Evolutionary conservation across 768 basidiomycete genomes (phyloP), one percentile per base, ranked within the genome.

Genomic region (Calvatia gigantea): DNA sequence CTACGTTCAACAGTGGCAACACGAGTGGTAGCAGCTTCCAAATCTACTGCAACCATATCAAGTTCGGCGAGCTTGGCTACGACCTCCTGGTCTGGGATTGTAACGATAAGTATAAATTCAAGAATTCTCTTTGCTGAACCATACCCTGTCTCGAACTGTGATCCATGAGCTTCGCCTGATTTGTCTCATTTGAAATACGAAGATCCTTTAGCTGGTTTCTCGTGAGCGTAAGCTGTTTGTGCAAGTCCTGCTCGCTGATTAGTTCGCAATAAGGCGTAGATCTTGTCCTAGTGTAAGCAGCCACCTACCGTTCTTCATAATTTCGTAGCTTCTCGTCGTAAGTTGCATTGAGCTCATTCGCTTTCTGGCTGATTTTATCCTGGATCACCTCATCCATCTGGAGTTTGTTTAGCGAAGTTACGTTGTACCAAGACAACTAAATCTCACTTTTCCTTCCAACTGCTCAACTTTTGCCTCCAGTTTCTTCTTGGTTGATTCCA

Each of bases 241-340:
- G 89, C 39, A 98, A 74, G 63, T 96, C 95, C 67, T 92, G 89
- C 71, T 99, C 97, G 43, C 95, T 95, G 62, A 32, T 51, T 14
- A 42, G 19, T 28, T 27, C 56, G 37, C 45, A 50, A 32, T 27
- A 54, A 17, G 7, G 15, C 49, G 27, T 27, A 32, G 27, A 27
- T 17, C 14, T 11, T 33, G 33, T 1, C 14, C 14, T 35, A 5
- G 25, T 29, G 4, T 23, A 37, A 19, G 9, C 23, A 4, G 6
- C 5, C 7, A 69, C 84, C 27, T 61, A 94, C 94, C 96, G 82
- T 65, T 96, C 96, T 69, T 95, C 94, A 62, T 96, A 98, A 69
- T 98, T 99, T 48, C 92, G 79, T 67, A 99, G 78, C 61, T 87
- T 87, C 73, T 99, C 97, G 64, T 99, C 97, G 61, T 97, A 98